These are phyloP conservation scores for Neofusicoccum ribis DNA, from an alignment of 2,329 filamentous ascomycete genomes.

Conservation along the genomic window DNA sequence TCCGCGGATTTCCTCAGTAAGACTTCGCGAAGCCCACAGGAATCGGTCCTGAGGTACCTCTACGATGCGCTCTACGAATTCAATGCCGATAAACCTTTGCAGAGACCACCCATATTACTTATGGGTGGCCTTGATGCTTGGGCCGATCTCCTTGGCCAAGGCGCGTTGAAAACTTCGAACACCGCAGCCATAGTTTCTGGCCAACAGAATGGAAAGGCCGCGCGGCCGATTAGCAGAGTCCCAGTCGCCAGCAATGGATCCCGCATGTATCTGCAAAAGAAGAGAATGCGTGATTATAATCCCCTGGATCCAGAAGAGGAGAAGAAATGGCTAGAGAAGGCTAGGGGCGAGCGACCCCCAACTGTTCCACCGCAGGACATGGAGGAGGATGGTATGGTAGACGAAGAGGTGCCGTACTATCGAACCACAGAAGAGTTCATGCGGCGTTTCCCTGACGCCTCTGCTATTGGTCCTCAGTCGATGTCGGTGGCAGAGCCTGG, in stretches of 20 bases:
- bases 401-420: slow-evolving; percentile 44
- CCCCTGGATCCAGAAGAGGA: slow-evolving; percentile 81
- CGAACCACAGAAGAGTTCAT: slow-evolving; percentile 82
- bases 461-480: slow-evolving; percentile 57
- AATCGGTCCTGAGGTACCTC: slow-evolving; percentile 65
- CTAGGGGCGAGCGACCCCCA: slow-evolving; percentile 65
- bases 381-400: slow-evolving; percentile 33
- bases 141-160: slow-evolving; percentile 75
- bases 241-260: slow-evolving; percentile 54
- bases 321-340: slow-evolving; percentile 74
- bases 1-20: slow-evolving; percentile 58
- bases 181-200: slow-evolving; percentile 54
- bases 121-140: slow-evolving; percentile 83
- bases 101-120: slow-evolving; percentile 72
- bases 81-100: slow-evolving; percentile 75
- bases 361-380: slow-evolving; percentile 33
- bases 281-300: slow-evolving; percentile 61
- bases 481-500: slow-evolving; percentile 55
- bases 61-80: slow-evolving; percentile 80
- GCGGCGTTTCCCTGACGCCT: slow-evolving; percentile 73
- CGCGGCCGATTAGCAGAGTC: slow-evolving; percentile 53
- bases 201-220: slow-evolving; percentile 42
- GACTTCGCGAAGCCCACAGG: slow-evolving; percentile 42
- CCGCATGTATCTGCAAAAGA: slow-evolving; percentile 56
- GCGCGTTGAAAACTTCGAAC: slow-evolving; percentile 60